These are phyloP conservation scores for Houttuynia cordata DNA, from an alignment of 164 flowering plant species.

Conservation along the genomic window DNA sequence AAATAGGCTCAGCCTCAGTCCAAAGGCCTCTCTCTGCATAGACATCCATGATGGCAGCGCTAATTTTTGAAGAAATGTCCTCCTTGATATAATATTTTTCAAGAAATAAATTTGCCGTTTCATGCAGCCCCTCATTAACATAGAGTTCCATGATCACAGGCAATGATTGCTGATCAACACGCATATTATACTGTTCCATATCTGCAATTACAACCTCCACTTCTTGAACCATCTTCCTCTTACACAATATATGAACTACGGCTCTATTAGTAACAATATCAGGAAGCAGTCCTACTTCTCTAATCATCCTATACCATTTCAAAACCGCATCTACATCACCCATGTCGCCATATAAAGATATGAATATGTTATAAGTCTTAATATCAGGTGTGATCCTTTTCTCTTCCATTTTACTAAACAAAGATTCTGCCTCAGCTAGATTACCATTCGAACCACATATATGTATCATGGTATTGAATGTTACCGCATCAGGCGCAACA, in stretches of 20 bases:
- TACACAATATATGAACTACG: conserved; percentile 45
- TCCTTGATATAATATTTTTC: conserved; percentile 22
- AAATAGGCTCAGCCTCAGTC: conserved; percentile 73
- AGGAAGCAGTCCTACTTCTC: conserved; percentile 67
- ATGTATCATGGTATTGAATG: conserved; percentile 89
- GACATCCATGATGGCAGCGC: conserved; percentile 66
- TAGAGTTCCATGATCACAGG: conserved; percentile 58
- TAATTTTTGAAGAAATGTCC: conserved; percentile 35
- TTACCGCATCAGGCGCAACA: conserved; percentile 58
- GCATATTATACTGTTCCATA: conserved; percentile 33
- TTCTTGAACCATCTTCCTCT: conserved; percentile 54
- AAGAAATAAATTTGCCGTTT: conserved; percentile 40
- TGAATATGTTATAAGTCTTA: conserved; percentile 67
- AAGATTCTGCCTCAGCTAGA: conserved; percentile 61
- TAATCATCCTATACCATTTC: conserved; percentile 47
- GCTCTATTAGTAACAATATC: conserved; percentile 62
- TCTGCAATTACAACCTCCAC: conserved; percentile 56
- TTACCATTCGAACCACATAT: conserved; percentile 72
- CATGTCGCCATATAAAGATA: conserved; percentile 55
- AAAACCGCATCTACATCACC: conserved; percentile 61
- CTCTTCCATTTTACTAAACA: conserved; percentile 77
- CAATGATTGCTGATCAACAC: conserved; percentile 64
- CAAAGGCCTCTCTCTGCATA: conserved; percentile 80
- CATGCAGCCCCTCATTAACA: too few species aligned
- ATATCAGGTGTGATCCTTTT: conserved; percentile 64